A percentile compares a stretch with the other conserved stretches of the same genome.
These are phyloP conservation scores for Cryptococcus jaspeensis DNA, from an alignment of 1,284 basidiomycete genomes.

Conservation along the genomic window DNA sequence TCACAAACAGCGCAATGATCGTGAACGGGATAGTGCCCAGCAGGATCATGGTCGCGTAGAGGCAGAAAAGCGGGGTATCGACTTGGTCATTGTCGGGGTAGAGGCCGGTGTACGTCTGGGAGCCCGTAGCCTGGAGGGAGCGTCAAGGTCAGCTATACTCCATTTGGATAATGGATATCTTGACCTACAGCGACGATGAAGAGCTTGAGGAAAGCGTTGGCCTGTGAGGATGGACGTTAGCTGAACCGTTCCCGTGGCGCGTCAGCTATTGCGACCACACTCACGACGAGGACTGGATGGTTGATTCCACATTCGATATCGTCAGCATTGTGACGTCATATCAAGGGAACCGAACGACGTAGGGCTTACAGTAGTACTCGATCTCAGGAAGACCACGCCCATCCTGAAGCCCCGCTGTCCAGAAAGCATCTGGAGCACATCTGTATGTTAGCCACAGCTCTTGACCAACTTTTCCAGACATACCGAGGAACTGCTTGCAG, in stretches of 20 bases:
- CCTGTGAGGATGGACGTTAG: slow-evolving; percentile 3
- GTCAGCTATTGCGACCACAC: background rate
- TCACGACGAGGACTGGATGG: slow-evolving; percentile 18
- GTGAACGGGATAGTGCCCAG: slow-evolving; percentile 27
- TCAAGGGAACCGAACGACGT: background rate
- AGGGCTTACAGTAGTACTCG: slow-evolving; percentile 26
- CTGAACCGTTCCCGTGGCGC: background rate
- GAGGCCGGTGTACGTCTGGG: slow-evolving; percentile 30
- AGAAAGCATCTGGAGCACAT: slow-evolving; percentile 19
- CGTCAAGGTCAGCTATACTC: background rate
- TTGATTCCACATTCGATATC: no score
- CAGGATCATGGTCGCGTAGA: slow-evolving; percentile 33
- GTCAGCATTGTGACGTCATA: no score
- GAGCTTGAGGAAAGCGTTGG: slow-evolving; percentile 38
- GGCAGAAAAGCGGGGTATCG: slow-evolving; percentile 33
- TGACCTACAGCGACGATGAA: slow-evolving; percentile 32
- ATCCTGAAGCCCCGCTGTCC: slow-evolving; percentile 21
- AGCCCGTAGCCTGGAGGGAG: slow-evolving; percentile 22
- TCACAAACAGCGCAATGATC: background rate
- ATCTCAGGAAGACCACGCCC: slow-evolving; percentile 16
- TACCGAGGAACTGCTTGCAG: slow-evolving; percentile 15
- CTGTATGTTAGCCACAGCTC: background rate
- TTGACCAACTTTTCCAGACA: background rate
- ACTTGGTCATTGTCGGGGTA: slow-evolving; percentile 22
- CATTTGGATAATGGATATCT: background rate